Evolutionary conservation across 2,329 filamentous ascomycete genomes (phyloP).

Genomic region (Eutypa lata): DNA sequence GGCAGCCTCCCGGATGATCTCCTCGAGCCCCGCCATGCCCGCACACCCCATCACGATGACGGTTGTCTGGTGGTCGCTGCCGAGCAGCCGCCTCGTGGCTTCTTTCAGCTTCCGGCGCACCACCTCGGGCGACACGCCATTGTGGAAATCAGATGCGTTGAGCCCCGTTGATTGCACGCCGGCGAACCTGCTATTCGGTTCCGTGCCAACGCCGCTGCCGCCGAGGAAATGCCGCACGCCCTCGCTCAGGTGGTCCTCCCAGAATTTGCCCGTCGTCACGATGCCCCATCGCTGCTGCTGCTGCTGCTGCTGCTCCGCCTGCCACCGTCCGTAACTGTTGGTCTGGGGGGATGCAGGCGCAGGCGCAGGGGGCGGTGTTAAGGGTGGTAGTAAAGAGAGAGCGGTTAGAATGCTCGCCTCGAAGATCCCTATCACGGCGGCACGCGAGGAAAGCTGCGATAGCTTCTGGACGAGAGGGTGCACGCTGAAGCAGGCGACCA

Average conservation of each 20-base stretch:
- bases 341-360: neutral
- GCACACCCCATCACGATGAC: constrained; percentile 85
- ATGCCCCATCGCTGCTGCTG: constrained; percentile 68
- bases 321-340: neutral
- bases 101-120: constrained; percentile 64
- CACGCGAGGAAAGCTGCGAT: constrained; percentile 23
- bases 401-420: constrained; percentile 73
- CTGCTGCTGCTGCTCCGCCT: too few species aligned
- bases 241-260: constrained; percentile 68
- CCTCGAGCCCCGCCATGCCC: constrained; percentile 84
- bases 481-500: constrained; percentile 85
- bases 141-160: constrained; percentile 76
- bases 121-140: constrained; percentile 59
- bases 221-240: constrained; percentile 67
- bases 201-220: constrained; percentile 30
- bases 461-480: constrained; percentile 72
- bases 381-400: constrained; percentile 47
- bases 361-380: constrained; percentile 24
- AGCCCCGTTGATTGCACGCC: constrained; percentile 82
- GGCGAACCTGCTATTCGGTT: constrained; percentile 62
- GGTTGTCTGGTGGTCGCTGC: constrained; percentile 49
- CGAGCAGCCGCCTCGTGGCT: constrained; percentile 66
- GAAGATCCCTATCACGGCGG: constrained; percentile 75
- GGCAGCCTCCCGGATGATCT: constrained; percentile 69
- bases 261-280: constrained; percentile 81